phyloP scores from a whole-genome alignment of 1,284 basidiomycete species.

The Rhodofomes roseus region DNA sequence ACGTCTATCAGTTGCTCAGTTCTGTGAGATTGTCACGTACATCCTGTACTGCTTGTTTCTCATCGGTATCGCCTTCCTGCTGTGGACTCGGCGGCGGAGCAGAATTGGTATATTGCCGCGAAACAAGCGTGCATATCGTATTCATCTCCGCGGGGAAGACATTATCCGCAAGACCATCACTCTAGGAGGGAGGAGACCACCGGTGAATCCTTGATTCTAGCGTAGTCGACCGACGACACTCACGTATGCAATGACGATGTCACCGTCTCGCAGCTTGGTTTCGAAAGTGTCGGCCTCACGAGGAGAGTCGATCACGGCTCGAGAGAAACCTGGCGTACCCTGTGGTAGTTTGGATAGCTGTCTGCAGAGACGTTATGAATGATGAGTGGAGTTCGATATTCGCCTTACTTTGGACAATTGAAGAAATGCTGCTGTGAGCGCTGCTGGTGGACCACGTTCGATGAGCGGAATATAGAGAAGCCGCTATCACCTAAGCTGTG shows the following conservation, averaged over 20 bases:
- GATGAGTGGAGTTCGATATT: not conserved
- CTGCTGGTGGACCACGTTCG: constrained; percentile 61
- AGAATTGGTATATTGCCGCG: constrained; percentile 33
- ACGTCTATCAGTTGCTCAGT: too few species aligned
- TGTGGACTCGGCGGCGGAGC: not conserved
- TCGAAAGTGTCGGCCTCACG: constrained; percentile 63
- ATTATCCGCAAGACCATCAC: constrained; percentile 87
- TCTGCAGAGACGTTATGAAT: constrained; percentile 33
- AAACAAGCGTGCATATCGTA: constrained; percentile 61
- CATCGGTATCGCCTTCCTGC: not conserved
- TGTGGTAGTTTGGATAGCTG: constrained; percentile 69
- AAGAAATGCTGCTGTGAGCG: constrained; percentile 76
- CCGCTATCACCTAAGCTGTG: constrained; percentile 83
- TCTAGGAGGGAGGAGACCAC: constrained; percentile 39
- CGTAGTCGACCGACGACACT: constrained; percentile 6
- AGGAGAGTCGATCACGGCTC: constrained; percentile 57
- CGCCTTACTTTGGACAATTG: constrained; percentile 67
- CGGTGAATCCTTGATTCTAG: not conserved
- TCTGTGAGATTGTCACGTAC: not conserved
- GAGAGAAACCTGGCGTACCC: constrained; percentile 38
- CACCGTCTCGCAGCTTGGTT: constrained; percentile 66
- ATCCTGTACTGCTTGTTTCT: not conserved
- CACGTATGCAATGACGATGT: constrained; percentile 71
- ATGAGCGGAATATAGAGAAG: constrained; percentile 74
- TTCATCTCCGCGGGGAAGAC: constrained; percentile 73